Conservation (phyloP, 495 filamentous ascomycete species). For the Neurospora sp. region DNA sequence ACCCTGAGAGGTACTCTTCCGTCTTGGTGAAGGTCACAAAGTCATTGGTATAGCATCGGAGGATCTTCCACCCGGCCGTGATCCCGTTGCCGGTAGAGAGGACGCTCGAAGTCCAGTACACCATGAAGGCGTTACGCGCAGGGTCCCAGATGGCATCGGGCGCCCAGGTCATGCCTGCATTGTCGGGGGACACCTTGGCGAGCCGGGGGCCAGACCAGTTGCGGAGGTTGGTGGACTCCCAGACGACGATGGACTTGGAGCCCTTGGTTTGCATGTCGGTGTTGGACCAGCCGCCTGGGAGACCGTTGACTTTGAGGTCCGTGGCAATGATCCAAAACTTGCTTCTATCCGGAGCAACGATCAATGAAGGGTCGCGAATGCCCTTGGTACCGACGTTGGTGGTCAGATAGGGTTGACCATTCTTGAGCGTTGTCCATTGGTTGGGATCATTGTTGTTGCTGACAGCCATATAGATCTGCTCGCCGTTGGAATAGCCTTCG, state of each 20-base stretch:
- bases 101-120: neutral
- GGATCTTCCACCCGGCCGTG: neutral
- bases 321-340: conserved; percentile 1
- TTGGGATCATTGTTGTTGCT: conserved; percentile 4
- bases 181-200: neutral
- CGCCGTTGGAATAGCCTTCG: conserved; percentile 1
- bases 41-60: neutral
- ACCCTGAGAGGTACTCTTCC: neutral
- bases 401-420: neutral
- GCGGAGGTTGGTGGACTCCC: neutral
- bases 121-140: neutral
- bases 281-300: neutral
- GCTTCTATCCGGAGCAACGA: neutral
- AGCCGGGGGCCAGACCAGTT: neutral
- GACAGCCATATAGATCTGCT: conserved; percentile 2
- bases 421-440: conserved; percentile 2
- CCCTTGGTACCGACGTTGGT: neutral
- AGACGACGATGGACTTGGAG: conserved; percentile 1
- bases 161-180: conserved; percentile 3
- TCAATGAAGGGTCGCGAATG: conserved; percentile 3
- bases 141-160: conserved; percentile 5
- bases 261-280: neutral
- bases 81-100: neutral
- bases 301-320: conserved; percentile 3
- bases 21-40: neutral